phyloP scores from a whole-genome alignment of 2,329 filamentous ascomycete species.

The Aspergillus ochraceus region DNA sequence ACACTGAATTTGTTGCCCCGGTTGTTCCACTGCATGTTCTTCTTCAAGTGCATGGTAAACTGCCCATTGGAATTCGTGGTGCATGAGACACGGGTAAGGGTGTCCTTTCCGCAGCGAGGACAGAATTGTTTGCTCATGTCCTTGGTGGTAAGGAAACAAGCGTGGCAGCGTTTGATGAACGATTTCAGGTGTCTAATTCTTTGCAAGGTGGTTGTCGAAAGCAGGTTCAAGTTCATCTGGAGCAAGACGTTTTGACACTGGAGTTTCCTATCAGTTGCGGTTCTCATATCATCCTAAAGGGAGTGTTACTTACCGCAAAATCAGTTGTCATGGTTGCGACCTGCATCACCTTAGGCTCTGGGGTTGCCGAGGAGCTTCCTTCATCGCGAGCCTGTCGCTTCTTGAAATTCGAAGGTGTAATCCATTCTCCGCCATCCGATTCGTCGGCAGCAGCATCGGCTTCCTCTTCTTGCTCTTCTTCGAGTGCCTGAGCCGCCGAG shows the following conservation, averaged over 20 bases:
- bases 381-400: conserved; percentile 73
- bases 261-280: neutral
- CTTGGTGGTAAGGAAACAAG: conserved; percentile 81
- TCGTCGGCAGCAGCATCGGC: conserved; percentile 41
- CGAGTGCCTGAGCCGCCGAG: conserved; percentile 26
- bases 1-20: conserved; percentile 90
- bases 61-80: conserved; percentile 77
- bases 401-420: conserved; percentile 89
- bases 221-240: conserved; percentile 88
- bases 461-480: conserved; percentile 26
- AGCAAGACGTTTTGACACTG: conserved; percentile 80
- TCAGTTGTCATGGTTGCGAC: conserved; percentile 92
- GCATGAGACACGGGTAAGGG: conserved; percentile 81
- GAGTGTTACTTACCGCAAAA: conserved; percentile 70
- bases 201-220: conserved; percentile 70
- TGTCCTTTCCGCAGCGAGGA: conserved; percentile 82
- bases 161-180: conserved; percentile 90
- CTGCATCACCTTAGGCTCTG: conserved; percentile 68
- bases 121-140: conserved; percentile 92
- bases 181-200: conserved; percentile 83
- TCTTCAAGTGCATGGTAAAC: conserved; percentile 84
- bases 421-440: conserved; percentile 73
- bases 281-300: neutral
- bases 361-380: conserved; percentile 48
- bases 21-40: conserved; percentile 95